Evolutionary conservation across 768 basidiomycete genomes (phyloP).

Genomic region (Epithele typhae): DNA sequence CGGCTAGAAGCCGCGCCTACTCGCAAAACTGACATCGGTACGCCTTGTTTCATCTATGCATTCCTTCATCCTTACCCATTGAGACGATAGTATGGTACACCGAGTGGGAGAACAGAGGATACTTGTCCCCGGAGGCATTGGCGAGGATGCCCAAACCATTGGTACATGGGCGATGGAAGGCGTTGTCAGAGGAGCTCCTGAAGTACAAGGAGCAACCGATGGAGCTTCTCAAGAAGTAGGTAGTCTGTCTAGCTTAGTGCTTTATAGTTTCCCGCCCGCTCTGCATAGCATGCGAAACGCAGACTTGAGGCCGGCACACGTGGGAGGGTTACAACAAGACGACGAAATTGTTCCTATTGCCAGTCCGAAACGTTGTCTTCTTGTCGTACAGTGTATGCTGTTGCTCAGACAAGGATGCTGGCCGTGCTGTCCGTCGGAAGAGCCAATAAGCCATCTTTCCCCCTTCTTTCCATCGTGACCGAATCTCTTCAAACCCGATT

Average conservation of each 20-base stretch:
- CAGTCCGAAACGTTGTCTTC: conserved; percentile 59
- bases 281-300: too few species aligned
- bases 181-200: conserved; percentile 57
- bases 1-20: conserved; percentile 74
- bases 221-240: too few species aligned
- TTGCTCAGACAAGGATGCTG: conserved; percentile 9
- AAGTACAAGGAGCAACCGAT: too few species aligned
- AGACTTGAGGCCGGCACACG: too few species aligned
- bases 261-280: too few species aligned
- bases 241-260: too few species aligned
- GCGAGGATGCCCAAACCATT: conserved; percentile 56
- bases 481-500: conserved; percentile 61
- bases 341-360: conserved; percentile 78
- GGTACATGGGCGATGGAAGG: conserved; percentile 67
- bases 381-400: conserved; percentile 40
- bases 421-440: conserved; percentile 52
- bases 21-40: conserved; percentile 44
- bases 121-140: conserved; percentile 59
- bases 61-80: neutral
- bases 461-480: conserved; percentile 55
- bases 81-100: conserved; percentile 73
- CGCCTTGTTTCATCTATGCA: neutral
- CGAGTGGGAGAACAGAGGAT: conserved; percentile 68
- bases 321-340: conserved; percentile 40
- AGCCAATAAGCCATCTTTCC: conserved; percentile 91